Evolutionary conservation across 345 rosid genomes (phyloP), one percentile per base, ranked within the genome.

Genomic region (Nephelium lappaceum): DNA sequence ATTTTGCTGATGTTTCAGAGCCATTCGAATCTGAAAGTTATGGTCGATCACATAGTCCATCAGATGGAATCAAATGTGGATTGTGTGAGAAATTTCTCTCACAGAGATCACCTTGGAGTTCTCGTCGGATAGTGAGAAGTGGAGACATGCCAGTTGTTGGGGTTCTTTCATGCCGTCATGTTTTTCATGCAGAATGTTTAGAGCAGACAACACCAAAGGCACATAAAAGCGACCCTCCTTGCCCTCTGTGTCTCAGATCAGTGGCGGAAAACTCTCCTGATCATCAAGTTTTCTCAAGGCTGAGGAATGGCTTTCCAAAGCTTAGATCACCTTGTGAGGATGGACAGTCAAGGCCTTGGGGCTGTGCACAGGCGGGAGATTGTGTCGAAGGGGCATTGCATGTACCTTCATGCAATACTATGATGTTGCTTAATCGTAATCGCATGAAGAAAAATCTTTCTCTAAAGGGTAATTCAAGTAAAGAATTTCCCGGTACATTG

Each of bases 261-360:
- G 85, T 81, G 55, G 88, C 81, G 69, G 86, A 79, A 69, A 74
- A 71, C 64, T 79, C 83, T 27, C 83, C 81, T 2, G 87, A 87
- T 21, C 66, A 65, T 49, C 77, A 77, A 73, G 58, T 55, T 14
- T 78, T 80, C 67, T 43, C 86, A 25, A 82, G 74, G 78, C 19
- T 84, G 70, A 83, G 81, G 79, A 82, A 80, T 79, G 65, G 84
- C 68, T 81, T 84, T 53, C 80, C 86, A 1, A 85, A 88, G 78
- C 86, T 84, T 73, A 87, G 81, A 84, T 80, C 88, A 31, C 78
- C 83, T 67, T 77, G 79, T 57, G 94, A 91, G 84, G 89, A 85
- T 72, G 88, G 88, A 11, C 83, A 84, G 67, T 89, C 92, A 39
- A 89, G 87, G 79, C 84, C 89, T 57, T 89, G 97, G 93, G 91